Percentiles rank a stretch among this genome's conserved stretches.
Evolutionary conservation across 768 basidiomycete species (phyloP).

Genomic region (Hericium erinaceus): DNA sequence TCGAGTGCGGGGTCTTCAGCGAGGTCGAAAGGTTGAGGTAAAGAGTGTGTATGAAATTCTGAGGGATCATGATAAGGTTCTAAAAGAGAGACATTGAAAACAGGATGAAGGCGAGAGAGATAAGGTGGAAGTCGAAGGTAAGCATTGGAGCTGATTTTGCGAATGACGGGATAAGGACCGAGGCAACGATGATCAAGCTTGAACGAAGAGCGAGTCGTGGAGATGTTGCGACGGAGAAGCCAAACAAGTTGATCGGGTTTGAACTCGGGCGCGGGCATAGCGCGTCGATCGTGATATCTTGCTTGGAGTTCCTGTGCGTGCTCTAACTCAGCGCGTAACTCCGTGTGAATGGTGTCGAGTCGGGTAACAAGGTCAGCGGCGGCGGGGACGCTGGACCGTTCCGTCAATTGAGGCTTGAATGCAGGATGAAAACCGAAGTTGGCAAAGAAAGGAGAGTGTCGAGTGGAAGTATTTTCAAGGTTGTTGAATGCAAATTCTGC

Average conservation of each 20-base stretch:
- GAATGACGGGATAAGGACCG: conserved; percentile 1
- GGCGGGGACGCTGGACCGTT: conserved; percentile 17
- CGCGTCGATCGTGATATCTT: conserved; percentile 1
- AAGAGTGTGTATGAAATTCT: conserved; percentile 22
- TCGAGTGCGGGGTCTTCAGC: conserved; percentile 15
- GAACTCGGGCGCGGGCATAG: conserved; percentile 6
- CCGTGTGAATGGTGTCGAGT: conserved; percentile 10
- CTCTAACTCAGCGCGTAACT: conserved; percentile 8
- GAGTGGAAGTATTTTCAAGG: conserved; percentile 22
- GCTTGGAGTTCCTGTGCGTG: conserved; percentile 8
- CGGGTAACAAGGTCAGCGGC: conserved; percentile 3
- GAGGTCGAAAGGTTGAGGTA: conserved; percentile 1
- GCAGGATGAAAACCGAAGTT: conserved; percentile 9
- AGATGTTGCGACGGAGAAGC: conserved; percentile 9
- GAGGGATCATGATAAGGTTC: conserved; percentile 22
- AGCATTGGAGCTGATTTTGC: conserved; percentile 17
- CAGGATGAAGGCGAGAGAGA: conserved; percentile 26
- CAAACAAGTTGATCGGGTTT: conserved; percentile 12
- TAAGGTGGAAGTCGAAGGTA: conserved; percentile 22
- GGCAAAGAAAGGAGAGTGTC: conserved; percentile 3
- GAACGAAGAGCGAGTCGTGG: not conserved
- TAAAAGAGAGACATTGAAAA: conserved; percentile 30
- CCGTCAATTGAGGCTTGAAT: conserved; percentile 7
- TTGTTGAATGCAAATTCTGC: conserved; percentile 37
- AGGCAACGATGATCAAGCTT: conserved; percentile 1